A percentile compares a stretch with the other conserved stretches of the same genome.
phyloP scores from a whole-genome alignment of 2,329 filamentous ascomycete species.

The Pseudogymnoascus sp. region DNA sequence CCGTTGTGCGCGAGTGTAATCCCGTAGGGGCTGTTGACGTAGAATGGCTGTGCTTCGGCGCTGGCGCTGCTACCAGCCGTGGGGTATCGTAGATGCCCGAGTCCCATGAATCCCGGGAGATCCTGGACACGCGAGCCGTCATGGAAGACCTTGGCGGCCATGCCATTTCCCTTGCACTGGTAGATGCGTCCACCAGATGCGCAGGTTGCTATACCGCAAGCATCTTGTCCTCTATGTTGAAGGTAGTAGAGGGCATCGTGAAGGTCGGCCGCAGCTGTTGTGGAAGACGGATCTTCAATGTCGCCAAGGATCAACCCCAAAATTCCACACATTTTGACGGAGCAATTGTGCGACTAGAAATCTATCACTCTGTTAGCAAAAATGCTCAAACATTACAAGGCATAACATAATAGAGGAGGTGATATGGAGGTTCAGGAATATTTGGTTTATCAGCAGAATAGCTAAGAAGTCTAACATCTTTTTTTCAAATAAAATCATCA shows the following conservation, averaged over 20 bases:
- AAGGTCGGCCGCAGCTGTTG: conserved; percentile 51
- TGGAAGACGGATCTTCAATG: conserved; percentile 36
- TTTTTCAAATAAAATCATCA: conserved; percentile 24
- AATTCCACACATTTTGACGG: conserved; percentile 50
- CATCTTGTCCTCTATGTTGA: conserved; percentile 73
- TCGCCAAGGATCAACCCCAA: conserved; percentile 52
- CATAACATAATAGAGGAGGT: background rate
- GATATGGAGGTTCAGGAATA: conserved; percentile 21
- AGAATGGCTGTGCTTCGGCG: conserved; percentile 86
- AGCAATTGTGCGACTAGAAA: background rate
- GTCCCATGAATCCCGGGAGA: conserved; percentile 76
- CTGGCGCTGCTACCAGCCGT: conserved; percentile 78
- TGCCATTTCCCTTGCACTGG: conserved; percentile 83
- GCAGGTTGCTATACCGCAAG: conserved; percentile 72
- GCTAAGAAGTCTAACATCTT: conserved; percentile 38
- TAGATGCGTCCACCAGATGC: conserved; percentile 70
- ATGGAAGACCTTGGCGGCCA: conserved; percentile 76
- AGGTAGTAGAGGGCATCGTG: conserved; percentile 66
- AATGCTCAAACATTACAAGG: background rate
- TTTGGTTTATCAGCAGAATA: conserved; percentile 23
- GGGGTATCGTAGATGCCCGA: conserved; percentile 81
- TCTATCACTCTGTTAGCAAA: conserved; percentile 13
- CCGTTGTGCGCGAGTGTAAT: conserved; percentile 79
- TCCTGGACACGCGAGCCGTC: conserved; percentile 66
- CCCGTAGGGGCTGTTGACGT: conserved; percentile 79